These are phyloP conservation scores for Clonostachys byssicola DNA, from an alignment of 2,329 filamentous ascomycete species.

Conservation along the genomic window DNA sequence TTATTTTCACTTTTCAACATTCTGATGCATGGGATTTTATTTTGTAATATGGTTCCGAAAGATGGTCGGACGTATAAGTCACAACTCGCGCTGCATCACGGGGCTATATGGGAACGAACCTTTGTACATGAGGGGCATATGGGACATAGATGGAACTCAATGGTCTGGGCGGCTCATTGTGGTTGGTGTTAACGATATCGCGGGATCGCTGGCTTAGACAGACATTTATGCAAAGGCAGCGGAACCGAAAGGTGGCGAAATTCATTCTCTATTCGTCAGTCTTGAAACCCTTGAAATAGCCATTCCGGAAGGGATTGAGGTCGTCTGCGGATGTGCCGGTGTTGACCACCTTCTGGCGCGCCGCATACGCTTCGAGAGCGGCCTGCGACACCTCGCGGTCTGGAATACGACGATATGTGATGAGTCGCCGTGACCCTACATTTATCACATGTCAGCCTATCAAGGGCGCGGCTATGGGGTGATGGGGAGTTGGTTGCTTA, in stretches of 20 bases:
- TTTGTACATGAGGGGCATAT: neutral
- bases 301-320: constrained; percentile 55
- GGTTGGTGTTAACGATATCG: too few relatives aligned
- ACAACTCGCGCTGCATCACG: neutral
- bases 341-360: constrained; percentile 17
- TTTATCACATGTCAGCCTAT: neutral
- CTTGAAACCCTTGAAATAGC: constrained; percentile 54
- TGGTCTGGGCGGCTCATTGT: neutral
- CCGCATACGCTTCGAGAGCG: constrained; percentile 29
- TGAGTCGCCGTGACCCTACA: constrained; percentile 78
- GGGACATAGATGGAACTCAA: neutral
- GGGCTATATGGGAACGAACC: neutral
- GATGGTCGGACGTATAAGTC: neutral
- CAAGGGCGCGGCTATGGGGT: neutral
- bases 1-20: neutral
- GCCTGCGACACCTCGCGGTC: constrained; percentile 49
- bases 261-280: constrained; percentile 16
- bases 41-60: neutral
- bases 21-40: neutral
- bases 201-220: too few relatives aligned
- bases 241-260: neutral
- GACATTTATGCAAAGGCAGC: too few relatives aligned
- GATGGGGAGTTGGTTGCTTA: constrained; percentile 26
- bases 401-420: constrained; percentile 75
- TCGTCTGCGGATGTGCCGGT: constrained; percentile 51